These are phyloP conservation scores for Saccharum officinarum DNA, from an alignment of 176 grass and related monocot genomes.

Conservation along the genomic window DNA sequence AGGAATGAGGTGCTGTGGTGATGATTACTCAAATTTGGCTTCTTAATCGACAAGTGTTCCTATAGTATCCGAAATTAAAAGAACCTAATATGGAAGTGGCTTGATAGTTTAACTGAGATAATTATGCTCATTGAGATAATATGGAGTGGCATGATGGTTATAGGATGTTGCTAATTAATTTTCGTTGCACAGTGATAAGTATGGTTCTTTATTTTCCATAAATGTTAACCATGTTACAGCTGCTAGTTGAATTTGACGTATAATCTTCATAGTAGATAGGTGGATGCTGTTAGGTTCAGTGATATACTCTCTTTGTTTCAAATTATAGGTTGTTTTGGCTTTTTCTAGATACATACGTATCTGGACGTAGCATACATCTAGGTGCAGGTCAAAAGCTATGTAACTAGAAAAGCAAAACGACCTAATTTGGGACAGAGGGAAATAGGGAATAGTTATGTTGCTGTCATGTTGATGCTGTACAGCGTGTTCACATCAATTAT, in stretches of 20 bases:
- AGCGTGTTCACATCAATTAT: neutral
- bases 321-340: neutral
- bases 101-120: neutral
- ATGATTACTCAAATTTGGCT: neutral
- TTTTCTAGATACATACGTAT: neutral
- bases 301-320: neutral
- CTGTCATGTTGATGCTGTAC: conserved; percentile 16
- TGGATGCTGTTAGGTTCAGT: neutral
- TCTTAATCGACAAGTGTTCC: neutral
- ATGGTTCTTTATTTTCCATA: neutral
- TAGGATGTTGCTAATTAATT: conserved; percentile 4
- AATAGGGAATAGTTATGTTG: neutral
- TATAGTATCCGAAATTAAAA: neutral
- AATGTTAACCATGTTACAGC: neutral
- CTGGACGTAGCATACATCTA: neutral
- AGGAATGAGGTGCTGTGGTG: neutral
- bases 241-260: neutral
- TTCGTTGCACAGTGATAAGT: neutral
- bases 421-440: neutral
- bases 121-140: neutral
- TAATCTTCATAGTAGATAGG: neutral
- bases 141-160: neutral
- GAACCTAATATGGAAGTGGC: neutral
- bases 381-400: neutral
- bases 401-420: neutral